phyloP scores from a whole-genome alignment of 331 rosid species.

The Dryas integrifolia region DNA sequence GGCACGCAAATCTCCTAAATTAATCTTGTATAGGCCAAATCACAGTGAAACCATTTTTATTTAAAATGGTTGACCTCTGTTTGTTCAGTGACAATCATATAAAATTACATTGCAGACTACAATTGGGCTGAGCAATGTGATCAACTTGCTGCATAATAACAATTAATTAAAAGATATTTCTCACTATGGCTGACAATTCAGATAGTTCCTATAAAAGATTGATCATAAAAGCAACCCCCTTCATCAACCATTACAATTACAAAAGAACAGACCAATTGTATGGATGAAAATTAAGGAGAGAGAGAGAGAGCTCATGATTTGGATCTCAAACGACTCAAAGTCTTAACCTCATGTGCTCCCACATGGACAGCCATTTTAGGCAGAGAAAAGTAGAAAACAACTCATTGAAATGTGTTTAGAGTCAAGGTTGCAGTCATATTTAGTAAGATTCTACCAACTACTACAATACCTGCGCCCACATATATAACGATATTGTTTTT shows the following conservation, averaged over 20 bases:
- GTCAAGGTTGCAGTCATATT: conserved; percentile 20
- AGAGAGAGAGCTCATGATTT: conserved; percentile 21
- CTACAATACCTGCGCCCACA: conserved; percentile 27
- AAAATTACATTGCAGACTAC: not conserved
- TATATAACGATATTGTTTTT: not conserved
- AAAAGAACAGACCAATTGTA: too few relatives aligned
- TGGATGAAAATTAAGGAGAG: too few relatives aligned
- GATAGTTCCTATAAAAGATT: not conserved
- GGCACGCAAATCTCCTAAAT: too few relatives aligned
- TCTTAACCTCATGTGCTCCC: conserved; percentile 41
- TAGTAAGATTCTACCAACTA: conserved; percentile 30
- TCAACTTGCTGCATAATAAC: not conserved
- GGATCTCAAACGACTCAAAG: conserved; percentile 28
- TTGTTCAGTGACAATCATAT: not conserved
- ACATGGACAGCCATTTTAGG: conserved; percentile 40
- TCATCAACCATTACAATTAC: too few relatives aligned
- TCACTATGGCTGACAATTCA: not conserved
- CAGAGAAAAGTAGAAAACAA: conserved; percentile 38
- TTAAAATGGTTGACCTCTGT: conserved; percentile 6
- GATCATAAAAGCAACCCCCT: too few relatives aligned
- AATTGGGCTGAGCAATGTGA: not conserved
- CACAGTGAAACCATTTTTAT: not conserved
- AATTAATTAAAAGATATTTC: not conserved
- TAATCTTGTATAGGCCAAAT: too few relatives aligned
- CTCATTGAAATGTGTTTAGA: conserved; percentile 19